phyloP scores from a whole-genome alignment of 2,329 filamentous ascomycete species.

The Botrytis aclada region DNA sequence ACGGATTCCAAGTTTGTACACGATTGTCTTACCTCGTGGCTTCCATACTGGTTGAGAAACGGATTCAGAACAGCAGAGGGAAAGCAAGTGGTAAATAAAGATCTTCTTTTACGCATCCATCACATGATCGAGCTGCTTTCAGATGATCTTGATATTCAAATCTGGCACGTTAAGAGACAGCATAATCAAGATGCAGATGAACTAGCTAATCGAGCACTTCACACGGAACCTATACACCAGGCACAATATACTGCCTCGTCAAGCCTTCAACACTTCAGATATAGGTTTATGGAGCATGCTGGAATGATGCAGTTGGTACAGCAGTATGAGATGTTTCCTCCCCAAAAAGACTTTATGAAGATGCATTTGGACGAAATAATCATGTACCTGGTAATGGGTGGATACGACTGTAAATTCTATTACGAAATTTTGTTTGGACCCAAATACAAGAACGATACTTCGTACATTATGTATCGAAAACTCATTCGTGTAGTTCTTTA shows the following conservation, averaged over 20 bases:
- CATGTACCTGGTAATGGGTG: not conserved
- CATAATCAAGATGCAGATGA: not conserved
- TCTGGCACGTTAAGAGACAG: not conserved
- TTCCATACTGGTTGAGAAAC: not conserved
- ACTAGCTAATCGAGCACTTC: not conserved
- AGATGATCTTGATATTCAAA: not conserved
- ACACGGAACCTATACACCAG: too few relatives aligned
- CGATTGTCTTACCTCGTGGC: not conserved
- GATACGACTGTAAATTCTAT: too few relatives aligned
- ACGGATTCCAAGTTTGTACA: not conserved
- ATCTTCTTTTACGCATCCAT: not conserved
- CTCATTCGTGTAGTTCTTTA: not conserved
- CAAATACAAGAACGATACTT: not conserved
- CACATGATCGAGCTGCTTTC: not conserved
- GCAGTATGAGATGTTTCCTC: not conserved
- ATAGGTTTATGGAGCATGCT: fast-evolving
- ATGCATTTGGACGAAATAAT: not conserved
- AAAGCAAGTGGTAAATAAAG: not conserved
- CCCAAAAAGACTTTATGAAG: not conserved
- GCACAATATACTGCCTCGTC: not conserved
- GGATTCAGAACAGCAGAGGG: not conserved
- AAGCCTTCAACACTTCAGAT: not conserved
- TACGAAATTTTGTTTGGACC: too few relatives aligned
- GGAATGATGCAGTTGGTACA: not conserved
- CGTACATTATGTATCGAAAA: not conserved